These are phyloP conservation scores for Arthrobotrys iridis DNA, from an alignment of 2,329 filamentous ascomycete genomes.

Conservation along the genomic window DNA sequence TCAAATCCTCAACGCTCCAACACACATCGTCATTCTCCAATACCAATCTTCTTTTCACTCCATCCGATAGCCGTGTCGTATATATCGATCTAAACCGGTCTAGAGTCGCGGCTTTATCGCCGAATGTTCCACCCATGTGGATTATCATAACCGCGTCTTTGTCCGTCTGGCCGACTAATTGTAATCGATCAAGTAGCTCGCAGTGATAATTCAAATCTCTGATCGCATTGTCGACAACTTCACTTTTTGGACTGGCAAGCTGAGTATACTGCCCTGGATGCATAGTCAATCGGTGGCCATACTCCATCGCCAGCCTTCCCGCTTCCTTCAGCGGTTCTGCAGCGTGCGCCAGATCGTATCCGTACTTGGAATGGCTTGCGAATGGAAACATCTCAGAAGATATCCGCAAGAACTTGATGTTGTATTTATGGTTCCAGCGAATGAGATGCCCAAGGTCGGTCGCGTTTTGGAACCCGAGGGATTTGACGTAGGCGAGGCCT, in stretches of 20 bases:
- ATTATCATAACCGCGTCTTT: slow-evolving; percentile 92
- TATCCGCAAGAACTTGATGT: slow-evolving; percentile 89
- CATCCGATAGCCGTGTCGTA: slow-evolving; percentile 68
- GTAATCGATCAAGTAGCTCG: slow-evolving; percentile 81
- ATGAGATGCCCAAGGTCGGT: slow-evolving; percentile 85
- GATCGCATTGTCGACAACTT: slow-evolving; percentile 79
- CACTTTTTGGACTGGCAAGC: slow-evolving; percentile 79
- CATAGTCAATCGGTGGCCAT: slow-evolving; percentile 85
- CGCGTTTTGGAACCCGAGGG: slow-evolving; percentile 81
- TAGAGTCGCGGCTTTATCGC: slow-evolving; percentile 82
- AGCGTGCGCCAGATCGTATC: slow-evolving; percentile 87
- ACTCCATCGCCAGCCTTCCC: slow-evolving; percentile 77
- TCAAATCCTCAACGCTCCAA: slow-evolving; percentile 89
- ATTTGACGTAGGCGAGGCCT: slow-evolving; percentile 76
- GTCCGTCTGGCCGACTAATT: slow-evolving; percentile 79
- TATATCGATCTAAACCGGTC: slow-evolving; percentile 83
- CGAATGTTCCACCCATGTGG: slow-evolving; percentile 91
- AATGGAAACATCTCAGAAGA: slow-evolving; percentile 98
- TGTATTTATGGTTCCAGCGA: slow-evolving; percentile 89
- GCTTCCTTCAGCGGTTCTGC: slow-evolving; percentile 78
- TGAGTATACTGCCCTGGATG: slow-evolving; percentile 95
- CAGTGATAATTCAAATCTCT: slow-evolving; percentile 89
- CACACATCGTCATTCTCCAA: slow-evolving; percentile 94
- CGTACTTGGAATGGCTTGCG: slow-evolving; percentile 85
- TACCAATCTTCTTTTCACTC: slow-evolving; percentile 82